Evolutionary conservation across 2,329 filamentous ascomycete genomes (phyloP).

Genomic region (Allantophomopsis lycopodina): DNA sequence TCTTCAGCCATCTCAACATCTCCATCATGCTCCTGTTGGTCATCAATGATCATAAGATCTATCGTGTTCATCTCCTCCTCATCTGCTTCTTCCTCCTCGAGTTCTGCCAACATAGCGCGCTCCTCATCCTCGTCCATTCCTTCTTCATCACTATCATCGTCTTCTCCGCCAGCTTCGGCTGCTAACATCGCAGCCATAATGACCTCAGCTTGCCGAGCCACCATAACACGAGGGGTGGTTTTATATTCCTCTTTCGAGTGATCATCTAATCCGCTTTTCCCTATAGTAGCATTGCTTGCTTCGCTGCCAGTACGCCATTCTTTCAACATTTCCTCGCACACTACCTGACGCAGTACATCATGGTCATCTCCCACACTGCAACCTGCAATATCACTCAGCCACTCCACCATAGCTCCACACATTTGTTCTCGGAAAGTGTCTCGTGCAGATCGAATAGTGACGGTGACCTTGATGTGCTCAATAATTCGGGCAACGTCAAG

Average conservation of each 20-base stretch:
- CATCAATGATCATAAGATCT: slow-evolving; percentile 36
- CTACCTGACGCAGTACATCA: slow-evolving; percentile 61
- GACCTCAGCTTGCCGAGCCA: slow-evolving; percentile 6
- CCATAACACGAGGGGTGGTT: slow-evolving; percentile 7
- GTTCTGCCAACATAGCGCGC: slow-evolving; percentile 22
- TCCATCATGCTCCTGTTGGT: slow-evolving; percentile 25
- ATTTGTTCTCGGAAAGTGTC: slow-evolving; percentile 97
- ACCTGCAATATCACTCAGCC: slow-evolving; percentile 85
- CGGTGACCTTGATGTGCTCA: slow-evolving; percentile 90
- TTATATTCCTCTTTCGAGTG: slow-evolving; percentile 40
- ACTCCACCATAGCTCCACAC: slow-evolving; percentile 95
- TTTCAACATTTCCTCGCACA: slow-evolving; percentile 85
- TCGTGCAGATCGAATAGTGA: slow-evolving; percentile 83
- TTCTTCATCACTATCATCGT: slow-evolving; percentile 13
- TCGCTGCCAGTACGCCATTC: slow-evolving; percentile 79
- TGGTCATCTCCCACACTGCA: slow-evolving; percentile 74
- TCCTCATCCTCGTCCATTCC: slow-evolving; percentile 19
- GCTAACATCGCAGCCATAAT: slow-evolving; percentile 8
- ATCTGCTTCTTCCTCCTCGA: slow-evolving; percentile 20
- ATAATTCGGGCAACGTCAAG: slow-evolving; percentile 72
- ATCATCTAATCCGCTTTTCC: slow-evolving; percentile 68
- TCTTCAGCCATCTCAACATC: slow-evolving; percentile 32
- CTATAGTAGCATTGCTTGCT: slow-evolving; percentile 66
- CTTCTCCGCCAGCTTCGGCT: slow-evolving; percentile 9
- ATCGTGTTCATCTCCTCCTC: slow-evolving; percentile 5